A percentile compares a stretch with the other conserved stretches of the same genome.
Evolutionary conservation across 352 stramenopile genomes (phyloP).

Genomic region (Blastocystis sp.): DNA sequence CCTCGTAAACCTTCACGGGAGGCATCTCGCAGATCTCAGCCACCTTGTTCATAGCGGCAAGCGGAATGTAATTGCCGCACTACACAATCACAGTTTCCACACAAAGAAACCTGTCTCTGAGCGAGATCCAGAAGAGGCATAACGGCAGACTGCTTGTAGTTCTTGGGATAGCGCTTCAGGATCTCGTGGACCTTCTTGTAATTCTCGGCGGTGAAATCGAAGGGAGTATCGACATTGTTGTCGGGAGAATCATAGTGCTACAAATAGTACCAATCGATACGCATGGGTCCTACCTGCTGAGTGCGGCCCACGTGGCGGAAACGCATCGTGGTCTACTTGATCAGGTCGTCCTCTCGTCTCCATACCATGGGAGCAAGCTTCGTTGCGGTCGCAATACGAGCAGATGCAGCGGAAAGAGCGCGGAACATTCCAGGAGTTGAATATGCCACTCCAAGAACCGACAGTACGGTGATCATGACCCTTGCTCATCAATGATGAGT

Average conservation of each 20-base stretch:
- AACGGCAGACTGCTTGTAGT: slow-evolving; percentile 95
- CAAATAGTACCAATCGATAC: background rate
- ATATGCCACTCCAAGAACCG: background rate
- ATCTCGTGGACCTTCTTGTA: slow-evolving; percentile 84
- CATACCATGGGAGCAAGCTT: slow-evolving; percentile 36
- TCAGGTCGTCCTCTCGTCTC: background rate
- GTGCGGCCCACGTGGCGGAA: background rate
- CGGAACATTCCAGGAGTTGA: slow-evolving; percentile 27
- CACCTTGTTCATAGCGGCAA: slow-evolving; percentile 97
- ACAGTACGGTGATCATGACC: background rate
- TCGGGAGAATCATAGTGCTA: slow-evolving; percentile 63
- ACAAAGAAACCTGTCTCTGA: slow-evolving; percentile 66
- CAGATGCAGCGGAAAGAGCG: background rate
- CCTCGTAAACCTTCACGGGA: slow-evolving; percentile 89
- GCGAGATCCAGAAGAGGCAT: slow-evolving; percentile 93
- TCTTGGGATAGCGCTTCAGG: slow-evolving; percentile 89
- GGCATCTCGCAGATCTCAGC: slow-evolving; percentile 85
- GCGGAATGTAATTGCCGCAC: slow-evolving; percentile 87
- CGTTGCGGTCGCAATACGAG: background rate
- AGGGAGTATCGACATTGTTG: slow-evolving; percentile 85
- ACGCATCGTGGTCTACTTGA: background rate
- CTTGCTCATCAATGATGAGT: background rate
- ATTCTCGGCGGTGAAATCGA: slow-evolving; percentile 95
- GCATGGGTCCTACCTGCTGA: background rate
- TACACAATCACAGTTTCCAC: slow-evolving; percentile 66